These are phyloP conservation scores for Tolypocladium endophyticum DNA, from an alignment of 2,329 filamentous ascomycete genomes.

Conservation along the genomic window DNA sequence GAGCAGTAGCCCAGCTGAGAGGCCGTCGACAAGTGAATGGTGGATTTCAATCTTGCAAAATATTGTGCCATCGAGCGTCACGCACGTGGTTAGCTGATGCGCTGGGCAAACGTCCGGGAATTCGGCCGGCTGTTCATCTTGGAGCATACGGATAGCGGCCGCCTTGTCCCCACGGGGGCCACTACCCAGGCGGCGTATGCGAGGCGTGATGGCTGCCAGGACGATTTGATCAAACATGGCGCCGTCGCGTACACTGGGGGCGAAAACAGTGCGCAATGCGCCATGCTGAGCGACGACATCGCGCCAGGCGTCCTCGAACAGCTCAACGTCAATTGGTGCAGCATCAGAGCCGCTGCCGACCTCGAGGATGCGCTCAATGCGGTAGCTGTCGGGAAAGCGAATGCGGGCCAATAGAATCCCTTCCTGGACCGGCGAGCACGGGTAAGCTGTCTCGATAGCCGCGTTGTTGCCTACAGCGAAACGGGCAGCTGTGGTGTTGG, in stretches of 20 bases:
- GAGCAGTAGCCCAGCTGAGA: not conserved
- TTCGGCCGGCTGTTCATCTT: not conserved
- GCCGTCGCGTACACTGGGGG: constrained; percentile 5
- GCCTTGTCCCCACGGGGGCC: not conserved
- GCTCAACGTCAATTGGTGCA: constrained; percentile 11
- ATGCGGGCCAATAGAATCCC: constrained; percentile 34
- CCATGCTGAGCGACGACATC: constrained; percentile 11
- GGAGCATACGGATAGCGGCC: not conserved
- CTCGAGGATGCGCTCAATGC: constrained; percentile 31
- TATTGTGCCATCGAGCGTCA: not conserved
- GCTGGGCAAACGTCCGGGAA: not conserved
- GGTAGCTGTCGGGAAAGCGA: constrained; percentile 31
- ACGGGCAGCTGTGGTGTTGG: not conserved
- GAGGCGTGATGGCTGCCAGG: not conserved
- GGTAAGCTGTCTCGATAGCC: constrained; percentile 34
- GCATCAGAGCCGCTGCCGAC: constrained; percentile 7
- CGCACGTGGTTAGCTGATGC: not conserved
- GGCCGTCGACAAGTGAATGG: not conserved
- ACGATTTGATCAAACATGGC: constrained; percentile 6
- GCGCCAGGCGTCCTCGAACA: constrained; percentile 26
- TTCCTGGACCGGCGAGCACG: constrained; percentile 38
- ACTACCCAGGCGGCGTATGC: not conserved
- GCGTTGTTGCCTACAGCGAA: not conserved
- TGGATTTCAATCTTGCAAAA: not conserved
- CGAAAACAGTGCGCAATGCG: not conserved